Base-by-base conservation (phyloP, 139 green algal genomes). In the Trebouxia sp. region DNA sequence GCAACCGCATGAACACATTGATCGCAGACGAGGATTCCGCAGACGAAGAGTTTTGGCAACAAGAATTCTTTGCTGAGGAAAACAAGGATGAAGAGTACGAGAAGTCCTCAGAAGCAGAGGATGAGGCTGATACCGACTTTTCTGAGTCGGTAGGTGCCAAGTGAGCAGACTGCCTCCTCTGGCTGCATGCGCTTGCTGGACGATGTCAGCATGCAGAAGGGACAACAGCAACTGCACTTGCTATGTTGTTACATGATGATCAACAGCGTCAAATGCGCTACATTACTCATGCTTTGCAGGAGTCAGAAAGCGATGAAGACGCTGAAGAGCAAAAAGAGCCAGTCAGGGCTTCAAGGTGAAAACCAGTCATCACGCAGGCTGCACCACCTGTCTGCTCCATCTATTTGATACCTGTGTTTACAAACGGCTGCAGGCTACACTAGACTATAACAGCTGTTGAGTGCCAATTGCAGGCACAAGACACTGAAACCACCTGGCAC, bases 31-130 rank as follows among this genome's bases (percentile, higher is more conserved):
- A 86, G 7, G 75, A 85, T 1, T 77, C 78, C n/a, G 93, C 85
- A 5, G 94, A 98, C 75, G 86, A 94, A 28, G 90, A 95, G 79
- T 98, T 98, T 56, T 98, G 94, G 94, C 89, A 93, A 66, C 92
- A 96, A 74, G 93, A 97, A 10, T 92, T 92, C 35, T 94, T 96
- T 47, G 53, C 79, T 0, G 87, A 95, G 65, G 89, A 90, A 38
- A 78, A n/a, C 12, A 70, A 70, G 1, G 92, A 97, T 72, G 85
- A 88, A 26, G 87, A 91, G 47, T 97, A 97, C 51, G 55, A 83
- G 30, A 89, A 84, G 0, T 90, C 93, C 66, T 66, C 56, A 5
- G 88, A 95, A 65, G 80, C 86, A 0, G 89, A 92, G 66, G 92
- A 97, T 75, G 84, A 91, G 8, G 83, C 88, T 6, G 94, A 97